A percentile compares a stretch with the other conserved stretches of the same genome.
phyloP scores from a whole-genome alignment of 345 rosid species.

The Microthlaspi erraticum region DNA sequence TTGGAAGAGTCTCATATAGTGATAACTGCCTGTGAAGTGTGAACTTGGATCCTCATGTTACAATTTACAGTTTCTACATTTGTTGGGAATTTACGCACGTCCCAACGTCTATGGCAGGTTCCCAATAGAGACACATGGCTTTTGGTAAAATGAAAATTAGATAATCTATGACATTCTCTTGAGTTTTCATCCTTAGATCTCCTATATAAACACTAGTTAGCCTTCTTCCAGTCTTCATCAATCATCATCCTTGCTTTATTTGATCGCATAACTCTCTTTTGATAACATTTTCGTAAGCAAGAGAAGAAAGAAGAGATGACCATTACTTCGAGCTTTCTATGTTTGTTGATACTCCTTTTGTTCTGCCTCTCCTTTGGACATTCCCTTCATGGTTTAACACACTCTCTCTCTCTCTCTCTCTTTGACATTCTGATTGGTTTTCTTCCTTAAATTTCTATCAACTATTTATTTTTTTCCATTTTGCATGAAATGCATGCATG shows the following conservation, averaged over 20 bases:
- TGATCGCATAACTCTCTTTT: neutral
- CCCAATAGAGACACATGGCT: slow-evolving; percentile 39
- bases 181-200: neutral
- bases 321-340: slow-evolving; percentile 36
- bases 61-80: slow-evolving; percentile 12
- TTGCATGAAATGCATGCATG: slow-evolving; percentile 23
- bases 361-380: slow-evolving; percentile 37
- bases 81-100: slow-evolving; percentile 23
- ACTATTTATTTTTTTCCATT: neutral
- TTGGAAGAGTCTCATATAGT: slow-evolving; percentile 1
- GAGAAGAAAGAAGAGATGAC: slow-evolving; percentile 29
- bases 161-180: slow-evolving; percentile 23
- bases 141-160: slow-evolving; percentile 8
- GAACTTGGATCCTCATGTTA: slow-evolving; percentile 36
- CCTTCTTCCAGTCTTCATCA: slow-evolving; percentile 13
- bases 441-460: too few species aligned
- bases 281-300: slow-evolving; percentile 9
- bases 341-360: slow-evolving; percentile 35
- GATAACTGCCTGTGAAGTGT: slow-evolving; percentile 21
- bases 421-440: too few species aligned
- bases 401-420: neutral
- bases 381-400: slow-evolving; percentile 38
- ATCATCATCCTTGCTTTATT: slow-evolving; percentile 16
- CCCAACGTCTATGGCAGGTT: slow-evolving; percentile 33
- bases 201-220: slow-evolving; percentile 26